Evolutionary conservation across 148 eudicot species (phyloP).

Genomic region (Vaccinium corymbosum): DNA sequence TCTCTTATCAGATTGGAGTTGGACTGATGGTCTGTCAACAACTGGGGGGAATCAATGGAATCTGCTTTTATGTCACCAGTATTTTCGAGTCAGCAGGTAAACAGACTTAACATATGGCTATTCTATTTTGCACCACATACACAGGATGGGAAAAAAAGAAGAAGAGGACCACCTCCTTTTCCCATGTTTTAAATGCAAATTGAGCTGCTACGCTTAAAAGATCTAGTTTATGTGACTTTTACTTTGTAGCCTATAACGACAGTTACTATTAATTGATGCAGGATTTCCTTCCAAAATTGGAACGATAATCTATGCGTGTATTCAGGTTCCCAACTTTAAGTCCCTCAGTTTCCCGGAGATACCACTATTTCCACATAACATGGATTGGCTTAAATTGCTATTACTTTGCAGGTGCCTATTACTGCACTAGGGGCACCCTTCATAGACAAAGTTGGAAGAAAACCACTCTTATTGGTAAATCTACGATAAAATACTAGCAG

Average conservation of each 20-base stretch:
- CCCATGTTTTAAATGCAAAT: background rate
- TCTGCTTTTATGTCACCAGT: constrained; percentile 77
- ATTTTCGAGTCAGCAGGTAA: constrained; percentile 80
- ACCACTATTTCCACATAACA: background rate
- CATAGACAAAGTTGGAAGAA: constrained; percentile 82
- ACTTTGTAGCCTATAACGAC: background rate
- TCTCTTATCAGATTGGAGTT: constrained; percentile 58
- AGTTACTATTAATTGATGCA: constrained; percentile 20
- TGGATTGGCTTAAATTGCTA: background rate
- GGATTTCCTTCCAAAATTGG: constrained; percentile 73
- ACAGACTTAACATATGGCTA: background rate
- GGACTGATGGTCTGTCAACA: constrained; percentile 93
- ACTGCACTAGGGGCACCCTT: constrained; percentile 60
- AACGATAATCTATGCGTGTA: constrained; percentile 61
- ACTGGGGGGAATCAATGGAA: constrained; percentile 88
- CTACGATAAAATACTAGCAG: background rate
- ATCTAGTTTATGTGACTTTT: background rate
- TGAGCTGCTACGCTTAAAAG: background rate
- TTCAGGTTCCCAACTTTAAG: constrained; percentile 49
- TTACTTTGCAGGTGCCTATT: constrained; percentile 46
- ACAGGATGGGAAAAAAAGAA: background rate
- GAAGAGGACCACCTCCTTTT: background rate
- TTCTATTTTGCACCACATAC: background rate
- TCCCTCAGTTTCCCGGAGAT: background rate
- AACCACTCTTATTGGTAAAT: constrained; percentile 80